A percentile compares a stretch with the other conserved stretches of the same genome.
Conservation (phyloP, 2,329 filamentous ascomycete species). For the Aspergillus sp. region DNA sequence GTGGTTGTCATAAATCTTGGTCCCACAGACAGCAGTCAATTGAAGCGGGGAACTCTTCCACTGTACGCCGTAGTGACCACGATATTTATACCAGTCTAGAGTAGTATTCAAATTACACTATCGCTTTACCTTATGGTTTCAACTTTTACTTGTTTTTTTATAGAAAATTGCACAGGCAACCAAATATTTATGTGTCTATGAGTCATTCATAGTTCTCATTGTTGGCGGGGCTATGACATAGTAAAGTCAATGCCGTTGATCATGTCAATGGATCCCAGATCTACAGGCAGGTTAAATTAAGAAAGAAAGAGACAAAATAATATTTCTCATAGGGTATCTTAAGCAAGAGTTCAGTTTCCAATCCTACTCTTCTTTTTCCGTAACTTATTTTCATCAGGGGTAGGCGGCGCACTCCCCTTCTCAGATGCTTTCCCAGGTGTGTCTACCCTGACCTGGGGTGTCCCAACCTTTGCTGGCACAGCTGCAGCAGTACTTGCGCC, state of each 20-base stretch:
- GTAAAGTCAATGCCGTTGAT: not conserved
- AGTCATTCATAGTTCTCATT: not conserved
- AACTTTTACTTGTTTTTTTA: no score
- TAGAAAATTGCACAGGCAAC: no score
- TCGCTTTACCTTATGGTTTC: no score
- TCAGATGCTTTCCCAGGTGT: constrained; percentile 25
- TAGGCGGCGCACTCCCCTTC: constrained; percentile 28
- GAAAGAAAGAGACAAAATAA: not conserved
- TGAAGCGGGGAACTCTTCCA: no score
- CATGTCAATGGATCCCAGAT: no score
- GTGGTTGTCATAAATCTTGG: no score
- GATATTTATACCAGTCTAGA: no score
- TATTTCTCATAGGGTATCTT: constrained; percentile 18
- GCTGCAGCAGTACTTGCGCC: constrained; percentile 1
- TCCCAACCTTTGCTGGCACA: constrained; percentile 16
- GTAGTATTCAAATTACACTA: no score
- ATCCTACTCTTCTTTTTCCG: constrained; percentile 32
- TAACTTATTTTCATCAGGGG: constrained; percentile 30
- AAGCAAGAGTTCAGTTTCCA: constrained; percentile 16
- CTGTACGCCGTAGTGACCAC: no score
- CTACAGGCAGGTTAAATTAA: no score
- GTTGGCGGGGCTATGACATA: not conserved
- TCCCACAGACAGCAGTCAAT: no score
- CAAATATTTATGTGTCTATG: no score
- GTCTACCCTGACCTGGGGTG: constrained; percentile 29